phyloP scores from a whole-genome alignment of 2,329 filamentous ascomycete genomes.

The Aspergillus sp. region DNA sequence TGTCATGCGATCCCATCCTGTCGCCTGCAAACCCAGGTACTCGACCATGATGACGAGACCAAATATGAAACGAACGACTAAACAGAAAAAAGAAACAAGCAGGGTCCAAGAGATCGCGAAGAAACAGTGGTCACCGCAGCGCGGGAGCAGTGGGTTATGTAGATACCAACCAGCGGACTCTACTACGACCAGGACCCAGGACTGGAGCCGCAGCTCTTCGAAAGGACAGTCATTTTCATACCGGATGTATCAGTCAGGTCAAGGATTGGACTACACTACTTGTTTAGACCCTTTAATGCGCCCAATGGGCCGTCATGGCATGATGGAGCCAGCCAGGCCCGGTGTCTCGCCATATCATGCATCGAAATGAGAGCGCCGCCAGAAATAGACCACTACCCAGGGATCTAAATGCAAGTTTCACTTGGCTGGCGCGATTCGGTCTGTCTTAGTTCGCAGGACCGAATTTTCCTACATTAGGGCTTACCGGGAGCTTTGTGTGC shows the following conservation, averaged over 20 bases:
- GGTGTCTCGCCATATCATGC: neutral
- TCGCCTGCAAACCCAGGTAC: slow-evolving; percentile 18
- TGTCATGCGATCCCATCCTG: slow-evolving; percentile 18
- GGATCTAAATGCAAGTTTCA: slow-evolving; percentile 12
- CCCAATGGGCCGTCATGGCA: neutral
- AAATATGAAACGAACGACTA: neutral
- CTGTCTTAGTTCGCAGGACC: neutral
- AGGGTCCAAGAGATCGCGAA: neutral
- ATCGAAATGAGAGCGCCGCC: neutral
- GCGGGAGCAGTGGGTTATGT: slow-evolving; percentile 5
- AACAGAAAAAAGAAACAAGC: neutral
- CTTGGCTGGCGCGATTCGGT: neutral
- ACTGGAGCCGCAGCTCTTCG: slow-evolving; percentile 3
- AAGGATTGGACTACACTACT: neutral
- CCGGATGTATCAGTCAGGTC: neutral
- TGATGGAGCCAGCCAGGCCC: neutral
- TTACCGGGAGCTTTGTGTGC: neutral
- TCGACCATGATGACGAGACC: slow-evolving; percentile 13
- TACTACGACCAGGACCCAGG: neutral
- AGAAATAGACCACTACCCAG: slow-evolving; percentile 1
- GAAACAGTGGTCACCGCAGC: neutral
- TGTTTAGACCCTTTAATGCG: neutral
- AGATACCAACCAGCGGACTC: neutral
- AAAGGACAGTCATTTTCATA: neutral
- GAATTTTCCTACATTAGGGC: neutral